Base-by-base conservation (phyloP, 1,284 basidiomycete genomes). In the Moesziomyces sp. region DNA sequence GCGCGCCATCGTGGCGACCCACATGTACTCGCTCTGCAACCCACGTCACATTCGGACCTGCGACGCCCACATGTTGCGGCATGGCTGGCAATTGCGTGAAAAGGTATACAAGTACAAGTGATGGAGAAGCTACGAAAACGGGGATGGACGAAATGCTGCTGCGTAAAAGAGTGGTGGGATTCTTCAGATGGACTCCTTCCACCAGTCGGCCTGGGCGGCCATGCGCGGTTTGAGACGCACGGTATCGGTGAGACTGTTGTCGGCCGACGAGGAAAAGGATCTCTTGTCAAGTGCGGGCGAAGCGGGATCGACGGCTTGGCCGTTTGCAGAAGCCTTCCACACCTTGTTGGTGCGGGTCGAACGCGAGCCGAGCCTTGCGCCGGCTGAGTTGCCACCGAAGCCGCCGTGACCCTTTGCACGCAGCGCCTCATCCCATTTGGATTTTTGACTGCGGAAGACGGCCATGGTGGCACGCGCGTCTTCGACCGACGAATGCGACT, bases 391-490 rank as follows among this genome's bases (percentile, higher is more conserved):
- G 14, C 49, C 42, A 0, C 45, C 47, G 23, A 34, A 18, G 5
- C 52, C 58, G 18, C 38, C 28, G 28, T 46, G 46, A 21, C 43
- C 61, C 48, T 70, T 58, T 13, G 54, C 38, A 7, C 67, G 52
- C 14, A 83, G 50, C 38, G 46, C 42, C 58, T 73, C 26, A 62
- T 98, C 94, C 94, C 93, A 98, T 53, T 89, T 88, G 61, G 89
- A 89, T 79, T 92, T 91, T 83, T 96, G 89, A n/a, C 96, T 84
- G 8, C 94, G 88, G 85, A 93, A 99, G 24, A 98, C 86, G 0
- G 93, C 95, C 94, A 99, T 98, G 0, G 96, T 94, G 0, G 95
- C 94, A 49, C 94, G 88, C 2, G 96, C 95, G 83, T 99, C 95
- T 24, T 90, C 93, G 10, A 80, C 74, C 3, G 77, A 66, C 43